Conservation (phyloP, 2,329 filamentous ascomycete species). For the Neopestalotiopsis clavispora region DNA sequence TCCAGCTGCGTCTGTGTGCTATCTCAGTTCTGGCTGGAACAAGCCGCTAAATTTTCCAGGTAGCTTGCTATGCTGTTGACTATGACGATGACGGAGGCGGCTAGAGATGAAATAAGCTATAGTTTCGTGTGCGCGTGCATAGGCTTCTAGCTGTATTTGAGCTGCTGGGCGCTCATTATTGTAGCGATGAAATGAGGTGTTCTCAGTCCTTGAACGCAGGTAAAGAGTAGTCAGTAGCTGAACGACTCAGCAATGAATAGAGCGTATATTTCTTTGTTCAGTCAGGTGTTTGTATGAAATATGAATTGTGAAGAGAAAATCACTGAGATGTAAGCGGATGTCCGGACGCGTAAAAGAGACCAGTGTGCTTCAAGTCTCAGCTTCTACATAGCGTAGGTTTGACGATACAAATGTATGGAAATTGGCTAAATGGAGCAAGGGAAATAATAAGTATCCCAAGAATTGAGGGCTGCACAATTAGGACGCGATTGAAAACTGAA, state of each 20-base stretch:
- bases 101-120: slow-evolving; percentile 10
- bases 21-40: not conserved
- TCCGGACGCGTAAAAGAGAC: too few relatives aligned
- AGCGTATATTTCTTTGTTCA: too few relatives aligned
- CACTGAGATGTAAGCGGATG: too few relatives aligned
- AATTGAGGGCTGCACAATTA: not conserved
- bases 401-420: not conserved
- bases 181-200: not conserved
- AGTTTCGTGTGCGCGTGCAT: not conserved
- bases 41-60: slow-evolving; percentile 8
- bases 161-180: not conserved
- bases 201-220: too few relatives aligned
- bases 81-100: slow-evolving; percentile 15
- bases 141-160: not conserved
- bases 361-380: too few relatives aligned
- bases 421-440: not conserved
- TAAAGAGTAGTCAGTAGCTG: too few relatives aligned
- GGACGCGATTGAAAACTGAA: not conserved
- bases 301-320: not conserved
- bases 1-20: not conserved
- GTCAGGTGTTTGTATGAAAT: too few relatives aligned
- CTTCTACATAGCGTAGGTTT: too few relatives aligned
- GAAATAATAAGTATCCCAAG: not conserved
- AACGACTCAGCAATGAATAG: too few relatives aligned
- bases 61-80: not conserved